Evolutionary conservation across 768 basidiomycete species (phyloP).

Genomic region (Mycena olivaceomarginata): DNA sequence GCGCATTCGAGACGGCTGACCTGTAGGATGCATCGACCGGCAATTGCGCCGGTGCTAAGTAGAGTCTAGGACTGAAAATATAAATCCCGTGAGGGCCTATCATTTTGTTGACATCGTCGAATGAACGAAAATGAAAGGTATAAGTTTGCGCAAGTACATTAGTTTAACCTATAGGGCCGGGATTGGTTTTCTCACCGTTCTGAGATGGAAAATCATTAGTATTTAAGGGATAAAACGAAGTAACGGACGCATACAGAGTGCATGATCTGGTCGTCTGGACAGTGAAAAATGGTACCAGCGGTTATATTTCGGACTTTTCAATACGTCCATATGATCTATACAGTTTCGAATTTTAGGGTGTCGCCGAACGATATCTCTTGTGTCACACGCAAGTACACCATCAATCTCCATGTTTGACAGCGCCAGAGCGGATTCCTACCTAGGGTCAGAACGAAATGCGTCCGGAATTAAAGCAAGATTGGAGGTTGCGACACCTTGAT

Average conservation of each 20-base stretch:
- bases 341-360: conserved; percentile 11
- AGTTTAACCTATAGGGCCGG: not conserved
- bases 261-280: conserved; percentile 16
- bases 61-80: no score
- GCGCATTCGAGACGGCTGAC: no score
- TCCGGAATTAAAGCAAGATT: not conserved
- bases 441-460: not conserved
- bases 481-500: conserved; percentile 6
- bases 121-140: no score
- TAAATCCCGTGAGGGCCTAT: no score
- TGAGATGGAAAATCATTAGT: no score
- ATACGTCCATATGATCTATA: conserved; percentile 24
- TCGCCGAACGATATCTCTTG: conserved; percentile 15
- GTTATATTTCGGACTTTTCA: not conserved
- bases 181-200: no score
- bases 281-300: not conserved
- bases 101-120: no score
- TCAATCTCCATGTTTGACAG: conserved; percentile 17
- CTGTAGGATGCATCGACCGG: no score
- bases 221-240: no score
- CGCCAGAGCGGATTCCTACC: conserved; percentile 11
- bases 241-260: no score
- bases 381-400: conserved; percentile 21
- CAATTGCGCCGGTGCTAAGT: no score
- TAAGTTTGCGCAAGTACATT: not conserved